phyloP scores from a whole-genome alignment of 441 rosid species.

The Adansonia madagascariensis region DNA sequence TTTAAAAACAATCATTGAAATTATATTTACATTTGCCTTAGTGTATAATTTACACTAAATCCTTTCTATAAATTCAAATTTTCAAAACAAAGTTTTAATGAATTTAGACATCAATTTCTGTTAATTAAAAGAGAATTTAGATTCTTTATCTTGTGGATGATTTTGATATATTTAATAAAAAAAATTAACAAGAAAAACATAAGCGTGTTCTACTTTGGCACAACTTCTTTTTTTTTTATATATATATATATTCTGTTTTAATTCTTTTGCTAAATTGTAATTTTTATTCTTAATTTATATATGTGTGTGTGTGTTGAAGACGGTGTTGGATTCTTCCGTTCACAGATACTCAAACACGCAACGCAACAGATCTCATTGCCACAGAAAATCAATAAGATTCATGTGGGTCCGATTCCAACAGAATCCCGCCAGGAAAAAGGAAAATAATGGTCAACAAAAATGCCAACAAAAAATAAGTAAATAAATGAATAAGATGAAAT shows the following conservation, averaged over 20 bases:
- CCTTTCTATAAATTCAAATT: no score
- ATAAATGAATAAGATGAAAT: not conserved
- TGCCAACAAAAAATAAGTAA: not conserved
- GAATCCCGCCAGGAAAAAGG: conserved; percentile 31
- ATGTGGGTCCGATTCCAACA: conserved; percentile 32
- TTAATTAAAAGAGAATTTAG: no score
- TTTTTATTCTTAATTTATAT: no score
- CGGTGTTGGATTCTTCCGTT: not conserved
- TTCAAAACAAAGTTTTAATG: no score
- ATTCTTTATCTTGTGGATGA: not conserved
- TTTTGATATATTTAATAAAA: not conserved
- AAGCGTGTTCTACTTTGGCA: conserved; percentile 3
- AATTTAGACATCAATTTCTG: no score
- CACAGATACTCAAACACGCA: conserved; percentile 39
- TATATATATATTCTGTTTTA: not conserved
- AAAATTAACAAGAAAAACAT: not conserved
- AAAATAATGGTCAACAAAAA: conserved; percentile 31
- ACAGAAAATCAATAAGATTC: conserved; percentile 45
- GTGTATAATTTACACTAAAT: no score
- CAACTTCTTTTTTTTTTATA: not conserved
- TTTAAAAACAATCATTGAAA: no score
- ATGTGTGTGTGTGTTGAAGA: not conserved
- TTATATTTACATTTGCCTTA: no score
- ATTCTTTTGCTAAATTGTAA: no score
- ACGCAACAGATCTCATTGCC: conserved; percentile 49